Base-by-base conservation (phyloP, 768 basidiomycete species). In the Suillus variegatus region DNA sequence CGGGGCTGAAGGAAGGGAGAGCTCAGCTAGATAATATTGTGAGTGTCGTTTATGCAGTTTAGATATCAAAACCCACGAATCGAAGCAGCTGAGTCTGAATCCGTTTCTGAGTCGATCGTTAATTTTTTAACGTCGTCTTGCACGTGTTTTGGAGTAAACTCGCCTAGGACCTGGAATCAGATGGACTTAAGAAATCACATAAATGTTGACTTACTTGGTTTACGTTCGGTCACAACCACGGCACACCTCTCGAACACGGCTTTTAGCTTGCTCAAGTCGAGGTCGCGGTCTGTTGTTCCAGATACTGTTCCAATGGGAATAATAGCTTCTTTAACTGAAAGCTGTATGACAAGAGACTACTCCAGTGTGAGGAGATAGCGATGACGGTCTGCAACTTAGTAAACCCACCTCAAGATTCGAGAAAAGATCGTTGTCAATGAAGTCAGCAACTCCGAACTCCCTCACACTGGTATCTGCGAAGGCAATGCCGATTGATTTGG, bases 311-410 rank as follows among this genome's bases (percentile, higher is more conserved):
- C 90, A 0, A 86, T 87, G 2, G 91, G 82, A 49, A 99, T 81
- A 62, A 99, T 84, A 4, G 94, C 95, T 77, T 99, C 97, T 75
- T 99, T 99, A n/a, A 95, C 93, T 0, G 94, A 95, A 2, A 99
- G 85, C 75, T 99, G 97, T 65, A 99, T 99, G 43, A 98, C 80
- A 41, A 99, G 85, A 2, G 95, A 95, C 97, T 98, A 71, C 41
- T 35, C 52, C 57, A 14, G 49, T 14, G 51, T 32, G 46, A 35
- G 63, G 67, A 41, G 66, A 54, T 40, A 9, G 1, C 47, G 46
- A 61, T 51, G 10, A 63, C 35, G 14, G 41, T 28, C 25, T 43
- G 57, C 9, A 25, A 62, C 28, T 51, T 18, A 61, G n/a, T 20
- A 16, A 51, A 63, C 78, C 49, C 65, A 94, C 97, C 84, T 99